These are phyloP conservation scores for Colletotrichum camelliae DNA, from an alignment of 2,329 filamentous ascomycete species.

Conservation along the genomic window DNA sequence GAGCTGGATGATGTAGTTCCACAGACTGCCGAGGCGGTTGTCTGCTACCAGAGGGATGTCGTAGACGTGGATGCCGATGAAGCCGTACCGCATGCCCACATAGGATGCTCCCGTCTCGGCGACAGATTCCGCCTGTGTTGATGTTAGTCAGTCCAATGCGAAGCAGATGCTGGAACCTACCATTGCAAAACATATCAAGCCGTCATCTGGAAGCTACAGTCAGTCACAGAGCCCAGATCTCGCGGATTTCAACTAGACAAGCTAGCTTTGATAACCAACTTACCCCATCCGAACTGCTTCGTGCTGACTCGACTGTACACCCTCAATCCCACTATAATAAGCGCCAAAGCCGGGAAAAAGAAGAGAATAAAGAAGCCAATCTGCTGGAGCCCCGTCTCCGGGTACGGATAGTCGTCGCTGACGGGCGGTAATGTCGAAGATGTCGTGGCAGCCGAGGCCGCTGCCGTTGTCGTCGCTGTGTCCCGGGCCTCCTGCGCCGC, in stretches of 20 bases:
- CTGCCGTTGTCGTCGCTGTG: neutral
- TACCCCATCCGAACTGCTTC: slow-evolving; percentile 19
- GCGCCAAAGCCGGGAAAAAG: slow-evolving; percentile 7
- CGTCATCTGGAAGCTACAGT: neutral
- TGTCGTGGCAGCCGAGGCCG: neutral
- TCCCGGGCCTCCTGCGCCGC: slow-evolving; percentile 1
- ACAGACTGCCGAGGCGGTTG: slow-evolving; percentile 23
- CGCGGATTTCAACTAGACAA: neutral
- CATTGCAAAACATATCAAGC: slow-evolving; percentile 15
- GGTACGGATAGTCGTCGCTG: slow-evolving; percentile 11
- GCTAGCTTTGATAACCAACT: neutral
- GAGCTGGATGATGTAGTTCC: slow-evolving; percentile 37
- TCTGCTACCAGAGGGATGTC: slow-evolving; percentile 12
- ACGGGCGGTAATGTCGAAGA: neutral
- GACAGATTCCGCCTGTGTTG: slow-evolving; percentile 1
- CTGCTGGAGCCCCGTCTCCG: slow-evolving; percentile 5
- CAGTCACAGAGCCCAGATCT: neutral
- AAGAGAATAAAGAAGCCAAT: slow-evolving; percentile 9
- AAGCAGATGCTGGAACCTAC: neutral
- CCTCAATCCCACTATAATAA: slow-evolving; percentile 4
- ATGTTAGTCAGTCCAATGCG: neutral
- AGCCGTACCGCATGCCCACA: slow-evolving; percentile 7
- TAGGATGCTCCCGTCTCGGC: slow-evolving; percentile 16
- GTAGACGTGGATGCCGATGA: slow-evolving; percentile 13
- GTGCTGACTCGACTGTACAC: slow-evolving; percentile 12